A percentile compares a stretch with the other conserved stretches of the same genome.
Evolutionary conservation across 768 basidiomycete species (phyloP).

Genomic region (Brasilioporus rufonigricans): DNA sequence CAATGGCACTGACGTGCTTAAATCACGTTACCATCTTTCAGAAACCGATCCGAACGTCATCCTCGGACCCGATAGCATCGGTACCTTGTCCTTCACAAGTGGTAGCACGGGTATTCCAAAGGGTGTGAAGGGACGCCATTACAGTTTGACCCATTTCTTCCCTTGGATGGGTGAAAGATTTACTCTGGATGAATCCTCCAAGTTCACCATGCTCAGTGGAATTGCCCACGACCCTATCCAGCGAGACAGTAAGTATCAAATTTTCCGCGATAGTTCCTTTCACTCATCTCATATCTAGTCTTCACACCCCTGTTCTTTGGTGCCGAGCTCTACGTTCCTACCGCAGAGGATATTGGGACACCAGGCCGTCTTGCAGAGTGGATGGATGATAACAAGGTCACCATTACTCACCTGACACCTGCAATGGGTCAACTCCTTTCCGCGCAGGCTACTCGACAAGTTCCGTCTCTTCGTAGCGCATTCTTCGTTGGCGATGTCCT

Average conservation of each 20-base stretch:
- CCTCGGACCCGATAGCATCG: constrained; percentile 94
- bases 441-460: constrained; percentile 77
- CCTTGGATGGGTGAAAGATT: constrained; percentile 98
- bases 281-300: constrained; percentile 49
- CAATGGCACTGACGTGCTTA: constrained; percentile 59
- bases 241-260: constrained; percentile 81
- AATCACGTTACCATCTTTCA: constrained; percentile 47
- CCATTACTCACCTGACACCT: constrained; percentile 96
- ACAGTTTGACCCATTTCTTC: constrained; percentile 97
- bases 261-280: background rate
- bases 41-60: constrained; percentile 75
- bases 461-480: constrained; percentile 82
- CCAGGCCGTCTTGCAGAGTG: constrained; percentile 96
- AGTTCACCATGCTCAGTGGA: constrained; percentile 97
- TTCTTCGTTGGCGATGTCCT: constrained; percentile 99
- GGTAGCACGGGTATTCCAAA: constrained; percentile 98
- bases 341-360: constrained; percentile 94
- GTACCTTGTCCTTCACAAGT: constrained; percentile 93
- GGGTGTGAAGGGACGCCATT: constrained; percentile 95
- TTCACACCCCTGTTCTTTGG: constrained; percentile 99
- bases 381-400: constrained; percentile 92
- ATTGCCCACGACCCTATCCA: constrained; percentile 99
- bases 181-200: constrained; percentile 65
- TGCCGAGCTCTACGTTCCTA: constrained; percentile 92
- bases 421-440: constrained; percentile 99